Conservation (phyloP, 345 rosid genomes). For the Moricandia arvensis region DNA sequence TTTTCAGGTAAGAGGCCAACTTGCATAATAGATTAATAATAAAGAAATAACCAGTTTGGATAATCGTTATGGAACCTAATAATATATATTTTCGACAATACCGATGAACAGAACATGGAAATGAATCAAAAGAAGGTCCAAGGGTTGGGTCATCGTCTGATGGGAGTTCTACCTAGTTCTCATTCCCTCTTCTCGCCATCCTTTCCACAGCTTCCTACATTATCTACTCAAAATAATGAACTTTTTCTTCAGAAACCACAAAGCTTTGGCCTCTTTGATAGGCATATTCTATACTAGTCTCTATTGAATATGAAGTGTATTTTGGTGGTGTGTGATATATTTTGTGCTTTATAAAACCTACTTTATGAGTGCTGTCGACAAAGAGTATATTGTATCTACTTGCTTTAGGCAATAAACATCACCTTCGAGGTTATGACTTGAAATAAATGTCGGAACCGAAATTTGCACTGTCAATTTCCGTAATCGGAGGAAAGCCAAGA, state of each 20-base stretch:
- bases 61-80: background rate
- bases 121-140: constrained; percentile 55
- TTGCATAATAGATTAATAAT: background rate
- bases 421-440: no score
- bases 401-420: no score
- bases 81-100: background rate
- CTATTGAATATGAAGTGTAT: background rate
- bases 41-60: background rate
- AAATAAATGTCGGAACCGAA: no score
- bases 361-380: no score
- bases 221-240: constrained; percentile 34
- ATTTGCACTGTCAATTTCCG: no score
- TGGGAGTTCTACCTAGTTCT: constrained; percentile 47
- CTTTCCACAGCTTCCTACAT: constrained; percentile 47
- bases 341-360: constrained; percentile 2
- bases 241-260: background rate
- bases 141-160: constrained; percentile 50
- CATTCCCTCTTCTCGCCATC: constrained; percentile 47
- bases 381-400: no score
- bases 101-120: constrained; percentile 37
- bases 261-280: constrained; percentile 24
- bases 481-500: no score
- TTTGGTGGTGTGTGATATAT: background rate
- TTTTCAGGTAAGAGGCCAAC: constrained; percentile 48
- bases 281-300: background rate